Conservation (phyloP, 2,329 filamentous ascomycete species). For the Tolypocladium tundrense region DNA sequence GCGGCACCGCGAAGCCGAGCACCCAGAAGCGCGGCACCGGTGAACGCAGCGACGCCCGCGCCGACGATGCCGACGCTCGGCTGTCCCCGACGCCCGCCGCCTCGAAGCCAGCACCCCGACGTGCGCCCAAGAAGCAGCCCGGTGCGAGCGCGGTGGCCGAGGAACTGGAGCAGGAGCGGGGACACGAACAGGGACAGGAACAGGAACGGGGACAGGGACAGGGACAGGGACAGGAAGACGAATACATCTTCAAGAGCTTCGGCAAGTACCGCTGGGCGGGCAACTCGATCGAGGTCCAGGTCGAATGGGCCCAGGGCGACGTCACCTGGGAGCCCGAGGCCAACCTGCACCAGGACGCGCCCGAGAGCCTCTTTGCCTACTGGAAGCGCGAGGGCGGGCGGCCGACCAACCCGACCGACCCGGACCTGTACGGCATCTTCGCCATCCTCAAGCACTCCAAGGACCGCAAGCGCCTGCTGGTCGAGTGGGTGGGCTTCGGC, state of each 20-base stretch:
- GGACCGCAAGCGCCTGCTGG: conserved; percentile 15
- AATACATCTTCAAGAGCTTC: conserved; percentile 13
- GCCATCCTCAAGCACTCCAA: conserved; percentile 20
- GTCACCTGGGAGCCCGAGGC: conserved; percentile 24
- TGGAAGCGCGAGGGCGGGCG: conserved; percentile 21
- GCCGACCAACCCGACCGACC: conserved; percentile 18
- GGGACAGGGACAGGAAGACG: not conserved
- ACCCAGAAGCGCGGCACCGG: not conserved
- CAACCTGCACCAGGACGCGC: conserved; percentile 21
- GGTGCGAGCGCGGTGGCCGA: not conserved
- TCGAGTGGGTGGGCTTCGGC: conserved; percentile 26
- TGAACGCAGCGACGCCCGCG: not conserved
- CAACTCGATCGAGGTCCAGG: conserved; percentile 17
- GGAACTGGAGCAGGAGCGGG: not conserved
- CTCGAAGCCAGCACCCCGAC: not conserved
- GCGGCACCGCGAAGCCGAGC: not conserved
- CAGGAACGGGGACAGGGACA: not conserved
- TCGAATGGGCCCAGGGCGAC: conserved; percentile 19
- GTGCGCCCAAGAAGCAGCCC: not conserved
- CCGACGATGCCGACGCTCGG: not conserved
- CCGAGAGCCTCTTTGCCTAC: conserved; percentile 18
- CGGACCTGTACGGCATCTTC: conserved; percentile 20
- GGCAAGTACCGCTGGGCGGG: conserved; percentile 17
- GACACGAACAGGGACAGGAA: not conserved
- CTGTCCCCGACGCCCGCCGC: not conserved